Percentiles rank a stretch among this genome's conserved stretches.
These are phyloP conservation scores for Agarophyton chilense DNA, from an alignment of 23 red algal species.

Conservation along the genomic window DNA sequence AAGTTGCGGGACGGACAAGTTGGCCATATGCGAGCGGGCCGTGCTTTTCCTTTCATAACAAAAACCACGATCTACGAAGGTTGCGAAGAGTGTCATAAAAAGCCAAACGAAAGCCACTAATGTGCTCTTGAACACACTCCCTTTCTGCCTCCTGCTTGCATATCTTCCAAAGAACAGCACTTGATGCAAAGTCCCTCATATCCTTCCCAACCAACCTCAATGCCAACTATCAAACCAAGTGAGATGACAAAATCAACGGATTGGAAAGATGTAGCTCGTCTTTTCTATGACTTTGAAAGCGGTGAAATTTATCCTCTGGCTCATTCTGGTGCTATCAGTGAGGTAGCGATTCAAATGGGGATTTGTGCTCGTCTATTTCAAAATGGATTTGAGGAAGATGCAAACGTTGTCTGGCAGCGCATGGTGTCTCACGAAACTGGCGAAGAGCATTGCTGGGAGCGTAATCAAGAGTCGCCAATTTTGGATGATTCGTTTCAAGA, in stretches of 20 bases:
- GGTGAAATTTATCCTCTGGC: background rate
- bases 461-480: background rate
- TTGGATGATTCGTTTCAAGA: background rate
- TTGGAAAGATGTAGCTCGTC: background rate
- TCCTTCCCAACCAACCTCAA: background rate
- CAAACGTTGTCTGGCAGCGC: background rate
- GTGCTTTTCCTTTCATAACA: too few relatives aligned
- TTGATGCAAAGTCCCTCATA: background rate
- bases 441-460: background rate
- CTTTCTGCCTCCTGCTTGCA: too few relatives aligned
- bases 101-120: slow-evolving; percentile 6
- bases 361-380: slow-evolving; percentile 19
- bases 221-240: background rate
- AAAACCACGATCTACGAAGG: too few relatives aligned
- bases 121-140: too few relatives aligned
- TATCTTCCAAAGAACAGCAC: too few relatives aligned
- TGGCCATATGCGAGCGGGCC: too few relatives aligned
- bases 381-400: slow-evolving; percentile 2
- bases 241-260: background rate
- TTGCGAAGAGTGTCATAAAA: too few relatives aligned
- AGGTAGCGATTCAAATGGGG: background rate
- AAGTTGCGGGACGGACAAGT: too few relatives aligned
- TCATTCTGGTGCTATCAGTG: background rate
- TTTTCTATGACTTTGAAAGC: slow-evolving; percentile 19
- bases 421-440: background rate